Evolutionary conservation across 2,329 filamentous ascomycete genomes (phyloP), one percentile per base, ranked within the genome.

Genomic region (Chrysoporthe deuterocubensis): DNA sequence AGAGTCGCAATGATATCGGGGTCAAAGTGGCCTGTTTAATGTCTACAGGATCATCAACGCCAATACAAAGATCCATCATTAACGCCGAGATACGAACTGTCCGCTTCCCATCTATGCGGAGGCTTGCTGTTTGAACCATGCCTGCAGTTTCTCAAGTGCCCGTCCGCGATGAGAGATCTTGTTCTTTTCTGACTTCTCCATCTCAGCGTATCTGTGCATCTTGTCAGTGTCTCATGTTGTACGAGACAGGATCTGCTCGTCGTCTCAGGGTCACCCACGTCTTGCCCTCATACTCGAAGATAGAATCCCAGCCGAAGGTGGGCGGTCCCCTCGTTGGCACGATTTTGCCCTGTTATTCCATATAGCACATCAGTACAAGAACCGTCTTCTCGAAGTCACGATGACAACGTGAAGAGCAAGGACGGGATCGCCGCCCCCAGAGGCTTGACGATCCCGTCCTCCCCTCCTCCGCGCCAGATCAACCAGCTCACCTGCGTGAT

Each of bases 291-390:
- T 96, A 95, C 81, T 99, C 96, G 75, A 99, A 99, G 71, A 97
- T 91, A 2, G 96, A 89, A 78, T 99, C 96, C 96, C 96, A 99
- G 58, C 95, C 96, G 77, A 99, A 99, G 64, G 87, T 85, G 21
- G 88, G 81, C 56, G 93, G 90, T 7, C 96, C 96, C 77, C 96
- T 86, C 26, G 94, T 87, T 43, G 89, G 89, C 50, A 98, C 95
- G 76, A 99, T 94, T 77, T 90, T 92, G 67, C 95, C 86, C 80
- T 86, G 62, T 65, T 54, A 56, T 56, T 7, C 18, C 11, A 16
- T 21, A 34, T 16, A 26, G 18, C 11, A 50, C 32, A 42, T 54
- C 61, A 63, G 60, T 54, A 14, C 44, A 56, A 13, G 34, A 40
- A 40, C 9, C 9, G 26, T 37, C 32, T 9, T 57, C 32, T n/a